Percentiles rank a stretch among this genome's conserved stretches.
Conservation (phyloP, 1,284 basidiomycete species). For the Sanghuangporus sanghuang region DNA sequence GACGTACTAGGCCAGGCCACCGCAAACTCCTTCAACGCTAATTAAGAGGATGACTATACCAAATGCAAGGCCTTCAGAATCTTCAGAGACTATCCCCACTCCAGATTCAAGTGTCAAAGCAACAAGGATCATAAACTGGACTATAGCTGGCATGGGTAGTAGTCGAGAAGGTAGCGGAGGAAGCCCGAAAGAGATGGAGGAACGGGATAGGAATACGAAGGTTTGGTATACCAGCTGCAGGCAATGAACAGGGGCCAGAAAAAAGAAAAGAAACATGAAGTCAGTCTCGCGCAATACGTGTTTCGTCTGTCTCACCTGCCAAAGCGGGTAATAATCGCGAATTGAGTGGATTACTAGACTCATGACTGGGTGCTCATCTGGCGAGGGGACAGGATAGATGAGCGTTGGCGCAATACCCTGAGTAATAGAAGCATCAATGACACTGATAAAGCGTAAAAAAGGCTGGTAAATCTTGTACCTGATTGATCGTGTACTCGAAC, state of each 20-base stretch:
- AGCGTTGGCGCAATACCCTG: constrained; percentile 89
- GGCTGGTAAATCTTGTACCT: constrained; percentile 39
- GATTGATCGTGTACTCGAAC: constrained; percentile 93
- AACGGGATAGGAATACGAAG: constrained; percentile 94
- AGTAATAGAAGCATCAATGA: background rate
- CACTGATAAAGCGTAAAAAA: background rate
- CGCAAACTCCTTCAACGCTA: constrained; percentile 82
- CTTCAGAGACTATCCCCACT: constrained; percentile 53
- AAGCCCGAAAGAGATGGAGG: constrained; percentile 83
- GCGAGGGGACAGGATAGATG: constrained; percentile 79
- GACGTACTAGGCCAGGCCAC: constrained; percentile 86
- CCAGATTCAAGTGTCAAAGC: constrained; percentile 63
- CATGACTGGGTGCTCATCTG: constrained; percentile 54
- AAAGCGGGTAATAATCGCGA: constrained; percentile 92
- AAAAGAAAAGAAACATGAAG: background rate
- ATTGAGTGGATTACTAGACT: constrained; percentile 78
- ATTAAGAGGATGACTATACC: constrained; percentile 72
- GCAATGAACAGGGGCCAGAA: background rate
- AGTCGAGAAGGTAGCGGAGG: constrained; percentile 73
- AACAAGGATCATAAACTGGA: constrained; percentile 62
- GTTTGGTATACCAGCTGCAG: constrained; percentile 78
- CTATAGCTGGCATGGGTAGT: constrained; percentile 69
- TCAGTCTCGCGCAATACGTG: background rate
- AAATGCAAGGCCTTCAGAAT: constrained; percentile 52
- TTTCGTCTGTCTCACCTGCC: constrained; percentile 56